These are phyloP conservation scores for Microcos paniculata DNA, from an alignment of 345 rosid genomes.

Conservation along the genomic window DNA sequence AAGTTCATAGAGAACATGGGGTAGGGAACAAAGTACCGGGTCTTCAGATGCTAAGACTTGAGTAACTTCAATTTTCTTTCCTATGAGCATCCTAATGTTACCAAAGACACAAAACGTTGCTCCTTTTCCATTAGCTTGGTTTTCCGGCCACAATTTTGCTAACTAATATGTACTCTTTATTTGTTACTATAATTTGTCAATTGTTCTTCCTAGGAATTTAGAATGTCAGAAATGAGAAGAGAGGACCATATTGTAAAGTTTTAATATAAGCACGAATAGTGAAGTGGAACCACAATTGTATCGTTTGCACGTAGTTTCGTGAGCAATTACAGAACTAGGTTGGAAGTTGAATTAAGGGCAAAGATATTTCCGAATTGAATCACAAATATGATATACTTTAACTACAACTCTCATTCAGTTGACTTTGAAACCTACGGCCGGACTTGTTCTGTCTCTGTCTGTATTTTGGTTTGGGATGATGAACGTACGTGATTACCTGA, in stretches of 20 bases:
- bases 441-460: background rate
- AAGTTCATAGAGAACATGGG: slow-evolving; percentile 22
- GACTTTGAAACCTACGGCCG: background rate
- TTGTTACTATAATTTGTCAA: slow-evolving; percentile 2
- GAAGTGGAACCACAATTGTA: slow-evolving; percentile 9
- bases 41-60: slow-evolving; percentile 16
- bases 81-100: slow-evolving; percentile 12
- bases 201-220: slow-evolving; percentile 21
- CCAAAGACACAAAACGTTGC: slow-evolving; percentile 26
- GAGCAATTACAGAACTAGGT: slow-evolving; percentile 1
- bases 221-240: slow-evolving; percentile 5
- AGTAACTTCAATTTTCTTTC: slow-evolving; percentile 13
- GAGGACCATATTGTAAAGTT: slow-evolving; percentile 23
- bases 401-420: background rate
- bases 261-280: slow-evolving; percentile 21
- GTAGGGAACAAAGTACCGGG: slow-evolving; percentile 25
- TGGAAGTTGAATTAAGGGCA: background rate
- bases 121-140: slow-evolving; percentile 30
- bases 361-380: background rate
- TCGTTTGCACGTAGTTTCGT: slow-evolving; percentile 12
- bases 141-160: slow-evolving; percentile 43
- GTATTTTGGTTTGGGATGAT: no score
- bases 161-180: slow-evolving; percentile 26
- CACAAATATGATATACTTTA: background rate
- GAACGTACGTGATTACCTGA: background rate